phyloP scores from a whole-genome alignment of 2,329 filamentous ascomycete species.

The Curvularia hawaiiensis region DNA sequence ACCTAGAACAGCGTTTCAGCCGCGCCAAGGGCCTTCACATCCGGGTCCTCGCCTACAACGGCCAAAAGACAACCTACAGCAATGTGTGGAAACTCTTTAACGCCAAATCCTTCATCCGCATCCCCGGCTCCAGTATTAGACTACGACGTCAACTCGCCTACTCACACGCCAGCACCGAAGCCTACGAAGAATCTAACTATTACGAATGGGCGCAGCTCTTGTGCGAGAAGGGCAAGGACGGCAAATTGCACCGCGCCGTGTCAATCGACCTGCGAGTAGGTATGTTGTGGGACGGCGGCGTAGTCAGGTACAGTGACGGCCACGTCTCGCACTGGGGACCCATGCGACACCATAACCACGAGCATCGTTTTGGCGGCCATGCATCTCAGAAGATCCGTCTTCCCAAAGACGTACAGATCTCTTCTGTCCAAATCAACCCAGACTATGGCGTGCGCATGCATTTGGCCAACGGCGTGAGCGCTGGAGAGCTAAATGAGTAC shows the following conservation, averaged over 20 bases:
- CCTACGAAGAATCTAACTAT: neutral
- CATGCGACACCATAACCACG: conserved; percentile 22
- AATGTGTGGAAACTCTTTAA: conserved; percentile 45
- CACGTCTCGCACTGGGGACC: conserved; percentile 51
- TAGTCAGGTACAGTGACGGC: conserved; percentile 54
- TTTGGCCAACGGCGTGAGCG: conserved; percentile 36
- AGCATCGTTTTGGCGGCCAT: conserved; percentile 43
- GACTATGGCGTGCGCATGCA: conserved; percentile 36
- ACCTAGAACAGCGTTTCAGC: conserved; percentile 44
- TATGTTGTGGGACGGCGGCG: conserved; percentile 52
- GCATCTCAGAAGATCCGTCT: conserved; percentile 37
- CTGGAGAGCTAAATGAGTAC: conserved; percentile 37
- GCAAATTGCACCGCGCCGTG: conserved; percentile 46
- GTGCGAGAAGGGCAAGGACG: conserved; percentile 29
- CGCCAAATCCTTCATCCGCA: conserved; percentile 40
- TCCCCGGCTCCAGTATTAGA: conserved; percentile 48
- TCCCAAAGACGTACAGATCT: conserved; percentile 34
- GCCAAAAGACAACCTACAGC: conserved; percentile 40
- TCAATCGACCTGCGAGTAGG: conserved; percentile 55
- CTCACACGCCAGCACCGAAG: conserved; percentile 17
- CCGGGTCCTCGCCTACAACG: conserved; percentile 49
- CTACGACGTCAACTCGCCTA: conserved; percentile 50
- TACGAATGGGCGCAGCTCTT: conserved; percentile 31
- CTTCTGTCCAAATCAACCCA: conserved; percentile 38
- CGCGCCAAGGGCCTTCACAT: conserved; percentile 37